These are phyloP conservation scores for Elsinoe fawcettii DNA, from an alignment of 2,329 filamentous ascomycete genomes.

Conservation along the genomic window DNA sequence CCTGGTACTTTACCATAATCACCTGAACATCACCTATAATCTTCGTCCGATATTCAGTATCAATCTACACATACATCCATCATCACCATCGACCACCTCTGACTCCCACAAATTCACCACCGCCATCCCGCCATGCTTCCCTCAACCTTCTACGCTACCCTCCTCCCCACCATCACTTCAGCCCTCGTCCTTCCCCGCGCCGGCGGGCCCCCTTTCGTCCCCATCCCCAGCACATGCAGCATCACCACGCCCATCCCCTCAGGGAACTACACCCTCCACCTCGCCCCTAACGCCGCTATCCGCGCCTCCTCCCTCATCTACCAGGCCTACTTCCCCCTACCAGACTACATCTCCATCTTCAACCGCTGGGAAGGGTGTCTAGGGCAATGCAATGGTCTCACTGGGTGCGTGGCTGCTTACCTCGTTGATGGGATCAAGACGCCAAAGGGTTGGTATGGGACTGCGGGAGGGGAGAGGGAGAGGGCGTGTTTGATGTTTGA, in stretches of 20 bases:
- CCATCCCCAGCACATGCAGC: slow-evolving; percentile 32
- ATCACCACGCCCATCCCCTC: slow-evolving; percentile 27
- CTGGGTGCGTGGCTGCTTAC: slow-evolving; percentile 30
- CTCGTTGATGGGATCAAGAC: slow-evolving; percentile 33
- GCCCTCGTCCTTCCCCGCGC: slow-evolving; percentile 24
- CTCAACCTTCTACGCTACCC: slow-evolving; percentile 14
- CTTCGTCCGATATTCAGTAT: background rate
- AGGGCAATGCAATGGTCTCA: slow-evolving; percentile 36
- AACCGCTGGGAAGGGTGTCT: slow-evolving; percentile 29
- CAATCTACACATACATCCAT: too few species aligned
- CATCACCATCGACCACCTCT: too few species aligned
- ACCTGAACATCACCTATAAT: background rate
- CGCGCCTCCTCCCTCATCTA: slow-evolving; percentile 25
- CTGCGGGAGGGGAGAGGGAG: slow-evolving; percentile 25
- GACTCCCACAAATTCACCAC: background rate
- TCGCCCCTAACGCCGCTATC: slow-evolving; percentile 24
- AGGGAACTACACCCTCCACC: slow-evolving; percentile 20
- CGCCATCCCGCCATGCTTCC: background rate
- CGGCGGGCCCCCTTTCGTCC: slow-evolving; percentile 29
- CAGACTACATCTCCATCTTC: slow-evolving; percentile 17
- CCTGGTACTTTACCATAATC: too few species aligned
- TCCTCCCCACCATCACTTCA: background rate
- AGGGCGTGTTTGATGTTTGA: slow-evolving; percentile 34
- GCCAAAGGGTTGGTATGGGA: slow-evolving; percentile 30
- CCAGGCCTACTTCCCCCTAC: slow-evolving; percentile 29